Percentiles rank a stretch among this genome's conserved stretches.
phyloP scores from a whole-genome alignment of 306 rosid genomes.

The Fragaria vesca region DNA sequence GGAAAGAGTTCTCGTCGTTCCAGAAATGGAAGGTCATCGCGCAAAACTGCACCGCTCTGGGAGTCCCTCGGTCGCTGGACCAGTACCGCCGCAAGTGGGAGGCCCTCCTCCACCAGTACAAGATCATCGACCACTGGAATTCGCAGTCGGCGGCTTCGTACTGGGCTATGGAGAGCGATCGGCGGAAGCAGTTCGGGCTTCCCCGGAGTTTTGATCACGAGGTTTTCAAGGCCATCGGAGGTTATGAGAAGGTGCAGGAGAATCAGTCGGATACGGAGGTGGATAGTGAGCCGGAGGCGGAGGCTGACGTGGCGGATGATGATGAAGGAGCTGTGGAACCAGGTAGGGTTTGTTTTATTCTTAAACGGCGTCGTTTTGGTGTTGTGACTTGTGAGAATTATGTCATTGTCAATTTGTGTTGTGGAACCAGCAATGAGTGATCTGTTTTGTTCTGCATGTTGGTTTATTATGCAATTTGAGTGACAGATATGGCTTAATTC shows the following conservation, averaged over 20 bases:
- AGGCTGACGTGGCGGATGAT: slow-evolving; percentile 35
- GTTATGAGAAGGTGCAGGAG: slow-evolving; percentile 41
- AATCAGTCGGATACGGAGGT: slow-evolving; percentile 44
- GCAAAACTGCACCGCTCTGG: slow-evolving; percentile 53
- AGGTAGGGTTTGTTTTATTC: slow-evolving; percentile 36
- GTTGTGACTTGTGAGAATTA: not conserved
- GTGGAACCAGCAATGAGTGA: not conserved
- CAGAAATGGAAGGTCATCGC: slow-evolving; percentile 63
- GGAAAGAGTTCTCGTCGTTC: slow-evolving; percentile 38
- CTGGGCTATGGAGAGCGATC: slow-evolving; percentile 31
- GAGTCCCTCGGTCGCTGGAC: slow-evolving; percentile 44
- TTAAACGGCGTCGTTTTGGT: not conserved
- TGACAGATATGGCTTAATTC: not conserved
- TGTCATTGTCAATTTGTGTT: not conserved
- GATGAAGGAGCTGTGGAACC: slow-evolving; percentile 42
- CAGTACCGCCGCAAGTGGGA: slow-evolving; percentile 81
- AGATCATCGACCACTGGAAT: slow-evolving; percentile 29
- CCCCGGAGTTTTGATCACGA: slow-evolving; percentile 54
- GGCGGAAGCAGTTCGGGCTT: slow-evolving; percentile 38
- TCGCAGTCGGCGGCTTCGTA: slow-evolving; percentile 23
- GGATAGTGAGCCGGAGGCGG: slow-evolving; percentile 53
- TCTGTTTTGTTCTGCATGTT: not conserved
- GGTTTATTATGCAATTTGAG: not conserved
- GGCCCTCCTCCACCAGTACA: slow-evolving; percentile 33
- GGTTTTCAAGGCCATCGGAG: slow-evolving; percentile 42